phyloP scores from a whole-genome alignment of 495 filamentous ascomycete species.

The Podospora anserina region DNA sequence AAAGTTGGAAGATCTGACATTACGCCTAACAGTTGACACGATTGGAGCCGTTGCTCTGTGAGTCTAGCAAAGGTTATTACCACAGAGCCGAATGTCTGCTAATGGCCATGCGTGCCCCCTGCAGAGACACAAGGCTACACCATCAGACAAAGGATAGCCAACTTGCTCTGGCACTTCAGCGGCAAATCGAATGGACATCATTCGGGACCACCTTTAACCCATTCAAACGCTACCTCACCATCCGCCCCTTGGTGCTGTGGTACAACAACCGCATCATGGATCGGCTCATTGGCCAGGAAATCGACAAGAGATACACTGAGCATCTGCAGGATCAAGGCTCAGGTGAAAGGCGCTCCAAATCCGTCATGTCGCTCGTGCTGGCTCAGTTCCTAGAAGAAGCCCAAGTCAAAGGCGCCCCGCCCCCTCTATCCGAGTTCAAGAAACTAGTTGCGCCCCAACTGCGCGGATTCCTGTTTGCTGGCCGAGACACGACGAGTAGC shows the following conservation, averaged over 20 bases:
- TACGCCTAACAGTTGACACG: neutral
- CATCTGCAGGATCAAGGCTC: neutral
- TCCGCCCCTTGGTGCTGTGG: neutral
- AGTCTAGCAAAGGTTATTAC: too few relatives aligned
- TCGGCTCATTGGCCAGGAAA: neutral
- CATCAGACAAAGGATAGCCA: neutral
- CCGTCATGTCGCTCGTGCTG: constrained; percentile 23
- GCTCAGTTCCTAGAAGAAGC: constrained; percentile 16
- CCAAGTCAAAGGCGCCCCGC: neutral
- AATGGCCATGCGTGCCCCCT: too few relatives aligned
- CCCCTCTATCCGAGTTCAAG: constrained; percentile 5
- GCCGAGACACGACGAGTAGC: constrained; percentile 42
- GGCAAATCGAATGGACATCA: neutral
- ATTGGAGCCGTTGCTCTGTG: neutral
- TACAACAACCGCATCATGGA: neutral
- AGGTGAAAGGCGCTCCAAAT: constrained; percentile 50
- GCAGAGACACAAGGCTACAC: neutral
- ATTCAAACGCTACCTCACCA: neutral
- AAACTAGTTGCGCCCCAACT: constrained; percentile 23
- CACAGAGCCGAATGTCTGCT: too few relatives aligned
- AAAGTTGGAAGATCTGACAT: constrained; percentile 28
- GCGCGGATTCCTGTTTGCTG: constrained; percentile 42
- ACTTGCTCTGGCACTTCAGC: neutral
- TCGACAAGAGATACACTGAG: neutral
- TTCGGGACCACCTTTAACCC: neutral